Conservation (phyloP, 257 asterid species). For the Solanum boliviense region DNA sequence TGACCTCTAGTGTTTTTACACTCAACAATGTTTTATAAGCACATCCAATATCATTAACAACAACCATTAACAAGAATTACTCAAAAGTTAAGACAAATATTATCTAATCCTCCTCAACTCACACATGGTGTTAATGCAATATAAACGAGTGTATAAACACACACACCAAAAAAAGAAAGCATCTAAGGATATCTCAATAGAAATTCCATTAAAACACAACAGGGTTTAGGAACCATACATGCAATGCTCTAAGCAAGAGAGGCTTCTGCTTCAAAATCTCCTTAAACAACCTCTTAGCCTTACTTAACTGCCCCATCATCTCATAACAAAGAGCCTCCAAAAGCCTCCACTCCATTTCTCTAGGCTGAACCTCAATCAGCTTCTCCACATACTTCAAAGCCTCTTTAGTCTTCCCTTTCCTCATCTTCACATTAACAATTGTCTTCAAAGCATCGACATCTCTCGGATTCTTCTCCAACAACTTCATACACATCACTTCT, state of each 20-base stretch:
- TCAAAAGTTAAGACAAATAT: neutral
- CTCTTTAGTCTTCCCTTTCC: constrained; percentile 57
- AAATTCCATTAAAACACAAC: neutral
- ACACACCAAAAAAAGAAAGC: neutral
- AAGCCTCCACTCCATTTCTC: constrained; percentile 88
- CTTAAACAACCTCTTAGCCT: constrained; percentile 69
- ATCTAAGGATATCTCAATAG: neutral
- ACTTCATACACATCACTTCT: constrained; percentile 50
- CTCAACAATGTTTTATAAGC: neutral
- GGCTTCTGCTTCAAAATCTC: constrained; percentile 66
- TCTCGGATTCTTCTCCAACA: constrained; percentile 46
- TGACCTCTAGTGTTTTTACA: neutral
- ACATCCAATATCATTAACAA: neutral
- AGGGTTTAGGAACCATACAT: constrained; percentile 35
- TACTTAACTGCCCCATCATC: constrained; percentile 66
- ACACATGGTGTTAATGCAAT: neutral
- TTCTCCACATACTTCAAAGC: constrained; percentile 65
- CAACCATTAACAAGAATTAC: neutral
- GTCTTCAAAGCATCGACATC: constrained; percentile 49
- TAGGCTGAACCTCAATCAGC: constrained; percentile 58
- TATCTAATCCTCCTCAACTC: neutral
- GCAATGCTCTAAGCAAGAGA: constrained; percentile 83
- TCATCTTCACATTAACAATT: constrained; percentile 71
- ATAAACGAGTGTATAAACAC: neutral
- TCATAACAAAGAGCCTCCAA: constrained; percentile 87